Conservation (phyloP, 2,329 filamentous ascomycete species). For the Penicillium crustosum region DNA sequence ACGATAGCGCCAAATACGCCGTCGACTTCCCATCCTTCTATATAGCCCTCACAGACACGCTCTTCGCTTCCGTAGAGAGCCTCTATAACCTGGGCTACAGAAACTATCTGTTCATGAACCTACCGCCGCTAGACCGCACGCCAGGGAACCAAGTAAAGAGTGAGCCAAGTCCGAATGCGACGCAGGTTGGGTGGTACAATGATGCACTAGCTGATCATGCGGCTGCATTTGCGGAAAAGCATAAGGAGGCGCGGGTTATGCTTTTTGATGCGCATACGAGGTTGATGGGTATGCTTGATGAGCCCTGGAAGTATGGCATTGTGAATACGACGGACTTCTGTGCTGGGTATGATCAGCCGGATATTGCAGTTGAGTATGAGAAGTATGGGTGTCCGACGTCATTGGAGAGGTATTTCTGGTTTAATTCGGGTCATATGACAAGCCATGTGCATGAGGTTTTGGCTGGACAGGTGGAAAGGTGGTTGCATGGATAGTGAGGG, state of each 20-base stretch:
- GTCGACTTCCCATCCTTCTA: slow-evolving; percentile 50
- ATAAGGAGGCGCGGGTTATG: slow-evolving; percentile 40
- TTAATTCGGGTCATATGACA: slow-evolving; percentile 50
- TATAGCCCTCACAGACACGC: slow-evolving; percentile 40
- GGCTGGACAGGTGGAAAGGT: slow-evolving; percentile 26
- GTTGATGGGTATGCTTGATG: slow-evolving; percentile 46
- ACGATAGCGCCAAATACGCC: slow-evolving; percentile 48
- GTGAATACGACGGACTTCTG: slow-evolving; percentile 50
- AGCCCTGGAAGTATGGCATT: slow-evolving; percentile 45
- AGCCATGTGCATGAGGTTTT: slow-evolving; percentile 44
- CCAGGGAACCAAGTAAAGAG: slow-evolving; percentile 36
- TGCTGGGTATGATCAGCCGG: slow-evolving; percentile 47
- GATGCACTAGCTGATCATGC: slow-evolving; percentile 38
- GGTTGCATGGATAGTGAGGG: slow-evolving; percentile 13
- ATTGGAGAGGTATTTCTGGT: slow-evolving; percentile 50
- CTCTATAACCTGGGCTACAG: slow-evolving; percentile 48
- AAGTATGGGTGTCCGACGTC: slow-evolving; percentile 48
- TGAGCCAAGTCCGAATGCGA: slow-evolving; percentile 46
- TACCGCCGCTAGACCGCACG: slow-evolving; percentile 53
- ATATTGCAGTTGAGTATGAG: slow-evolving; percentile 45
- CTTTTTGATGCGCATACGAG: slow-evolving; percentile 49
- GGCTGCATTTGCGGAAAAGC: slow-evolving; percentile 31
- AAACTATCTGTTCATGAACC: slow-evolving; percentile 52
- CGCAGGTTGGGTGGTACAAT: slow-evolving; percentile 51
- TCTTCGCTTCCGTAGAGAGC: slow-evolving; percentile 45